Evolutionary conservation across 306 rosid species (phyloP).

Genomic region (Macrotyloma uniflorum): DNA sequence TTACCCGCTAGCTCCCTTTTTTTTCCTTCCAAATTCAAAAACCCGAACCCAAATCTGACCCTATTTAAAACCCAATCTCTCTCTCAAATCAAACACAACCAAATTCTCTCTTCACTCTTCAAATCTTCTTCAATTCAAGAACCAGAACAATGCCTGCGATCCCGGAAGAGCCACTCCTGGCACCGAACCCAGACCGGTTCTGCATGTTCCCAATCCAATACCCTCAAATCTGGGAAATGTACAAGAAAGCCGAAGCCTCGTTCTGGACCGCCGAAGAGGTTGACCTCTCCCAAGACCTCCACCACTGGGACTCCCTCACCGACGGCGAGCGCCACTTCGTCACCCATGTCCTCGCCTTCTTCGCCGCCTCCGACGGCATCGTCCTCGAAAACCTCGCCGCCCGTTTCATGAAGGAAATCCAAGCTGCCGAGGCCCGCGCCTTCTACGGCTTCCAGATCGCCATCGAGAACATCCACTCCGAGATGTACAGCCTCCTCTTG

Average conservation of each 20-base stretch:
- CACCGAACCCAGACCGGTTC: conserved; percentile 74
- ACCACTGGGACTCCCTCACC: conserved; percentile 67
- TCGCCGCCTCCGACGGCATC: conserved; percentile 87
- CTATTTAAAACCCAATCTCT: too few species aligned
- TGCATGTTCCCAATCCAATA: conserved; percentile 89
- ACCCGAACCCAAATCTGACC: too few species aligned
- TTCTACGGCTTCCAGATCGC: conserved; percentile 90
- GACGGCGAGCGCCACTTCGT: conserved; percentile 74
- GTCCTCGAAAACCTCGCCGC: conserved; percentile 83
- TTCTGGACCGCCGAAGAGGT: conserved; percentile 93
- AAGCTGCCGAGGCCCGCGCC: conserved; percentile 77
- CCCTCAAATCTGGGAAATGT: conserved; percentile 92
- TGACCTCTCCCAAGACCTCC: conserved; percentile 63
- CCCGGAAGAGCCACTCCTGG: conserved; percentile 75
- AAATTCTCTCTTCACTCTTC: too few species aligned
- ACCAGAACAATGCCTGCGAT: conserved; percentile 54
- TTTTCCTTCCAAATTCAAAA: too few species aligned
- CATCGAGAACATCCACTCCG: conserved; percentile 83
- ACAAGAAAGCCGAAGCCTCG: conserved; percentile 88
- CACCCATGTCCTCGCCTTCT: conserved; percentile 80
- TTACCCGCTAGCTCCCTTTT: too few species aligned
- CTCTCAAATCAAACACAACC: too few species aligned
- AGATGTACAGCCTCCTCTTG: conserved; percentile 81
- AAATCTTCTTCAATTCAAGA: too few species aligned
- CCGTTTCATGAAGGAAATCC: conserved; percentile 84